Base-by-base conservation (phyloP, 2,329 filamentous ascomycete species). In the Rhynchosporium secalis region DNA sequence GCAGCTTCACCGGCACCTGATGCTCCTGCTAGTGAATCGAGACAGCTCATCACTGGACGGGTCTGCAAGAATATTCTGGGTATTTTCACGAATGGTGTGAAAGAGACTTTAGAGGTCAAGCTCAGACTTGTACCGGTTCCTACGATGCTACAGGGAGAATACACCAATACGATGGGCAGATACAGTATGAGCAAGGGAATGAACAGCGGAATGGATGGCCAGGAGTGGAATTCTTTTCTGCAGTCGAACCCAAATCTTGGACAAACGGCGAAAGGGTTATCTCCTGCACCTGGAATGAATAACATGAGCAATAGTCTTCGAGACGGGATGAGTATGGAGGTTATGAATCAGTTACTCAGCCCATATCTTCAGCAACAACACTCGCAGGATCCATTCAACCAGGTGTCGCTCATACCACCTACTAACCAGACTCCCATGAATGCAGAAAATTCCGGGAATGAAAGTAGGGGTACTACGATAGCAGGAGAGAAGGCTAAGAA, bases 41-140 rank as follows among this genome's bases (percentile, higher is more conserved):
- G 88, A 72, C 81, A 79, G 65, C 80, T 92, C 76, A 88, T 99
- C 66, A 97, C 94, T 7, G 95, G 95, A 61, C 89, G 92, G 40
- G 91, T 99, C 60, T 92, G 90, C 72, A 91, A 90, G 73, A 97
- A 96, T 73, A 78, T 92, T 49, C 80, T 96, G 51, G 91, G 90
- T 9, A 80, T 97, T 29, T 96, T 98, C 73, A 87, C 87, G 45
- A 91, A 90, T 71, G 92, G 91, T 38, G 83, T 88, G 63, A 89
- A 88, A 69, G 93, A 98, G 76, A 98, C 91, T 0, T 78, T 99
- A 63, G 95, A 99, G 77, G 94, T 99, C 68, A 96, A 90, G 75
- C 81, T 99, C 65, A 92, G 91, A 73, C 81, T 99, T 61, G 89
- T 92, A 1, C 88, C 89, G 15, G 88, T 96, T 3, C 79, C 84